A percentile compares a stretch with the other conserved stretches of the same genome.
These are phyloP conservation scores for Metarhizium humberi DNA, from an alignment of 2,329 filamentous ascomycete species.

Conservation along the genomic window DNA sequence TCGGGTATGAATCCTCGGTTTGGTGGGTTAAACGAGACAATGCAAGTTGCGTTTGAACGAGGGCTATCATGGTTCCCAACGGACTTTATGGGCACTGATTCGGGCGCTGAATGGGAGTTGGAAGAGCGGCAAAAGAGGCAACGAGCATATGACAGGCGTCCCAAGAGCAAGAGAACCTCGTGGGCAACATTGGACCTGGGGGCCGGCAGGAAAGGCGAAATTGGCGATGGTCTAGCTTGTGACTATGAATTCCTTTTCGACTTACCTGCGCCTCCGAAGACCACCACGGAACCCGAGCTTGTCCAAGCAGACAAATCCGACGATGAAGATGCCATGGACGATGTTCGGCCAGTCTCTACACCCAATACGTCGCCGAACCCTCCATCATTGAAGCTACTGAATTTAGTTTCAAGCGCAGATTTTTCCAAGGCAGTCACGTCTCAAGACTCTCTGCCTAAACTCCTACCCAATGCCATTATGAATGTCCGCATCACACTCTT, in stretches of 20 bases:
- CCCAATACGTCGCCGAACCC: neutral
- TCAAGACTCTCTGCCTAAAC: constrained; percentile 16
- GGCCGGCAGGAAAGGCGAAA: constrained; percentile 65
- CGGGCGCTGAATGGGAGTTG: constrained; percentile 71
- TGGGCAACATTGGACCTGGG: constrained; percentile 71
- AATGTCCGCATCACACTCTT: constrained; percentile 60
- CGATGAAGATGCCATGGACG: constrained; percentile 20
- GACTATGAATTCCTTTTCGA: constrained; percentile 68
- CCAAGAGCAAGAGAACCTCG: constrained; percentile 71
- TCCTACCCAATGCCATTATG: constrained; percentile 31
- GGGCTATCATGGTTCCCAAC: constrained; percentile 75
- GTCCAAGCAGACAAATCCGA: constrained; percentile 4
- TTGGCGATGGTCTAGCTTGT: constrained; percentile 74
- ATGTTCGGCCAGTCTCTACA: constrained; percentile 14
- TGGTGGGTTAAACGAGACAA: constrained; percentile 69
- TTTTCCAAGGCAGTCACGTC: constrained; percentile 20
- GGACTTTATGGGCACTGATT: constrained; percentile 70
- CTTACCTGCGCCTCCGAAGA: constrained; percentile 8
- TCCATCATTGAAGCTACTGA: constrained; percentile 12
- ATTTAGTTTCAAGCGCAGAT: constrained; percentile 15
- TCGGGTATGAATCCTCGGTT: constrained; percentile 75
- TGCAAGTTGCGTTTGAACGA: constrained; percentile 75
- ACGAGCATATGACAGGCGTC: constrained; percentile 65
- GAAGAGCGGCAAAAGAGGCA: constrained; percentile 62
- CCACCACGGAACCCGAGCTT: constrained; percentile 1